Evolutionary conservation across 2,329 filamentous ascomycete species (phyloP).

Genomic region (Ceratocystis alfenasii): DNA sequence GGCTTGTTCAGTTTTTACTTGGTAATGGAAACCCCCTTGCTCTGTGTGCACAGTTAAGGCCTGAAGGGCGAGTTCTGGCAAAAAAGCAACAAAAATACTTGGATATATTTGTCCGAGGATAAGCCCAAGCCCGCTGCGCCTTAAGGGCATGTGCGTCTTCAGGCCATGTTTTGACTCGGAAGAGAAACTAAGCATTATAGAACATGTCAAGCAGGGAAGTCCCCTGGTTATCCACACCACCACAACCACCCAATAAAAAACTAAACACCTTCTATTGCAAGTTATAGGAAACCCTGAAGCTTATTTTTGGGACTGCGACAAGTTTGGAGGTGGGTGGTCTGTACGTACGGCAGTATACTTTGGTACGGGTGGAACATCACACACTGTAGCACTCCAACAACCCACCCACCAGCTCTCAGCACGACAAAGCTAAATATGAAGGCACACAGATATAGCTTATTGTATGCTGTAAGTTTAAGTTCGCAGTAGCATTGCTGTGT

Average conservation of each 20-base stretch:
- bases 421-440: neutral
- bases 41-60: too few relatives aligned
- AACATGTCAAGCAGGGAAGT: slow-evolving; percentile 2
- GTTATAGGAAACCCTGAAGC: neutral
- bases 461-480: neutral
- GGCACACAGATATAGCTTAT: neutral
- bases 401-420: neutral
- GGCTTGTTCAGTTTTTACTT: too few relatives aligned
- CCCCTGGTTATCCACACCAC: neutral
- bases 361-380: neutral
- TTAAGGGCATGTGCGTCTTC: neutral
- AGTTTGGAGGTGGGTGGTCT: neutral
- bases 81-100: too few relatives aligned
- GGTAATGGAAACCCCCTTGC: too few relatives aligned
- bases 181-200: neutral
- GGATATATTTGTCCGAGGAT: neutral
- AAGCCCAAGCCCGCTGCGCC: neutral
- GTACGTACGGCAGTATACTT: neutral
- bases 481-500: neutral
- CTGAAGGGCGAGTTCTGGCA: neutral
- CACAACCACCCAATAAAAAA: neutral
- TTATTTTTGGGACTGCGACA: neutral
- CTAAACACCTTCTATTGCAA: neutral
- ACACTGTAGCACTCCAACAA: neutral
- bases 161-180: neutral